Evolutionary conservation across 768 basidiomycete genomes (phyloP), one percentile per base, ranked within the genome.

Genomic region (Pholiota conissans): DNA sequence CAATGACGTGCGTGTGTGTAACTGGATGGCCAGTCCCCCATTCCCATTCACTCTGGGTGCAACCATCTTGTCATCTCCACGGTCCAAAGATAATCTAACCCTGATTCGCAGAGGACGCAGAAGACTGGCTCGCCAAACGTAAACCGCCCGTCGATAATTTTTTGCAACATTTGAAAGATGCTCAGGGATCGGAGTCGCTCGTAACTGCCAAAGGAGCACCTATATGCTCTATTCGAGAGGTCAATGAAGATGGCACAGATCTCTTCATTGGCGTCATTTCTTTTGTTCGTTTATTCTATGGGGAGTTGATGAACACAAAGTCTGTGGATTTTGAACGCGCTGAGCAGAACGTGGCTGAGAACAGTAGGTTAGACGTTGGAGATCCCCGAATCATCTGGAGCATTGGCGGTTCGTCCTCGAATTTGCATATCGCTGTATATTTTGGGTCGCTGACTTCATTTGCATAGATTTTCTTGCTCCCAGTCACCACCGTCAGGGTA

Each of bases 161-260:
- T 20, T 53, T 76, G 4, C 58, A 63, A 49, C 67, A 74, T 55
- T 64, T 74, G 16, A 50, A 67, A 29, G 60, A 66, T 56, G 66
- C 65, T 13, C 49, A 69, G 61, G 61, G 63, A 22, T 40, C 59
- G 20, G 35, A 60, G 39, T 52, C 47, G 3, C 55, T 73, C 28
- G 70, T 70, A 32, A 30, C 75, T 13, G 74, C 80, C 8, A 74
- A 70, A 1, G 67, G 64, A 0, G 78, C 76, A 55, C 86, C 84
- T 1, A 77, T 87, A 8, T 67, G 76, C 47, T 67, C 63, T 49
- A 64, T 87, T n/a, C 71, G 84, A 26, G 83, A 87, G 62, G 71
- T 84, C 20, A 65, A 73, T 56, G 76, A 76, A 22, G 79, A 85
- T 55, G 84, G 84, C 3, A 76, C 71, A 13, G 81, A 86, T 7